Base-by-base conservation (phyloP, 2,329 filamentous ascomycete genomes). In the Endothia cerciana region DNA sequence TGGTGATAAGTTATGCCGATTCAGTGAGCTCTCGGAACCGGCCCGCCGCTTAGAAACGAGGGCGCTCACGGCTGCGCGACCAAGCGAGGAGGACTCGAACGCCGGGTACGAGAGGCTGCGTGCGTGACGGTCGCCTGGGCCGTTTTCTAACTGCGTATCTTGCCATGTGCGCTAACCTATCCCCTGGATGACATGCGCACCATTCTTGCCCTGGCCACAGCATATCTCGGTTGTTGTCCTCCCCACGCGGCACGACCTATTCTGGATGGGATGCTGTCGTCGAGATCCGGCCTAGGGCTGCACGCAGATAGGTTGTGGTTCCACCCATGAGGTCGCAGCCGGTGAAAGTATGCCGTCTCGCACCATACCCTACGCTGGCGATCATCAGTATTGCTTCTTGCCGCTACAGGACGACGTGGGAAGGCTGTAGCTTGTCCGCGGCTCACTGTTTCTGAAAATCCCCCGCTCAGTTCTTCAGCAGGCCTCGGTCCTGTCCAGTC, bases 41-140 rank as follows among this genome's bases (percentile, higher is more conserved):
- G 36, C 28, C 51, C 51, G 30, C n/a, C 17, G 40, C 22, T 33
- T 28, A 36, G 43, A 57, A 62, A 43, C n/a, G 38, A 57, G 33
- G n/a, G n/a, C n/a, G n/a, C n/a, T n/a, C n/a, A n/a, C n/a, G n/a
- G n/a, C n/a, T n/a, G n/a, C n/a, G n/a, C n/a, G n/a, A n/a, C n/a
- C 28, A 49, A 49, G n/a, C 30, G 33, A 56, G 40, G 49, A 61
- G 51, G 53, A 30, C 22, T 17, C 33, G 49, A 55, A 57, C 49
- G 41, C 30, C 51, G 41, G 40, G 56, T 28, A 59, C 60, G 47
- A 55, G 43, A 63, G 56, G 56, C 56, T 43, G 56, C 56, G n/a
- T 59, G 36, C 33, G 22, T 59, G 22, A 8, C 17, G n/a, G 36
- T 25, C n/a, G 6, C 5, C 36, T 25, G 13, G 36, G 5, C 4